phyloP scores from a whole-genome alignment of 495 filamentous ascomycete species.

The Talaromyces trachyspermus region DNA sequence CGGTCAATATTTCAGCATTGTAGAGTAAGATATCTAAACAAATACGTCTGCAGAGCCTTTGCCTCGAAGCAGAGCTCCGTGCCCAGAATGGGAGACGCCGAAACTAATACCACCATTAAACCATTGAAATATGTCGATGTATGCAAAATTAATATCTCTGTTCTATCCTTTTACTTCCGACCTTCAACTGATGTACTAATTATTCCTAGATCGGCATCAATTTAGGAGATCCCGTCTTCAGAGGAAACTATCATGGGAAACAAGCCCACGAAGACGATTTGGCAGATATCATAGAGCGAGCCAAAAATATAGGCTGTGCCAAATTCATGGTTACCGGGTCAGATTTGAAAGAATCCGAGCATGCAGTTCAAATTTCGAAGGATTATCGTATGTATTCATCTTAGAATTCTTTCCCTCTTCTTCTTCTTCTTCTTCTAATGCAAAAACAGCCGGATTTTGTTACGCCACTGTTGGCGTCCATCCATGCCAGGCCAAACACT shows the following conservation, averaged over 20 bases:
- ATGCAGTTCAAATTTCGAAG: constrained; percentile 65
- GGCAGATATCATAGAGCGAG: constrained; percentile 65
- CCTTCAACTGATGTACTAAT: no score
- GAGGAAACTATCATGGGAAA: constrained; percentile 76
- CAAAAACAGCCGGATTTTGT: constrained; percentile 60
- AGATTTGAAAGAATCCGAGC: constrained; percentile 65
- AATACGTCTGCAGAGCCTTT: no score
- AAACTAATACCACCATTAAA: constrained; percentile 14
- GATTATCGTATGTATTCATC: constrained; percentile 58
- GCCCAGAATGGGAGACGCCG: constrained; percentile 22
- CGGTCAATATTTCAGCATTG: no score
- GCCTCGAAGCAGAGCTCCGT: no score
- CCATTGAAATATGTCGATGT: constrained; percentile 42
- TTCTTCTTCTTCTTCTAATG: constrained; percentile 5
- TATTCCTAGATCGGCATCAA: constrained; percentile 75
- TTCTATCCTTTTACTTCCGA: no score
- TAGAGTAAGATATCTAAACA: no score
- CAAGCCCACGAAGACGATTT: constrained; percentile 75
- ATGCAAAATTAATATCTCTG: background rate
- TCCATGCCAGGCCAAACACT: constrained; percentile 72
- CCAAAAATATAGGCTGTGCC: constrained; percentile 64
- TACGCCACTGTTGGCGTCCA: constrained; percentile 91
- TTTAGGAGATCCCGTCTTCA: constrained; percentile 79
- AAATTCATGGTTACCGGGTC: constrained; percentile 96
- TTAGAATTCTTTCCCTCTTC: background rate